Base-by-base conservation (phyloP, 2,329 filamentous ascomycete species). In the Stagonosporopsis tanaceti region DNA sequence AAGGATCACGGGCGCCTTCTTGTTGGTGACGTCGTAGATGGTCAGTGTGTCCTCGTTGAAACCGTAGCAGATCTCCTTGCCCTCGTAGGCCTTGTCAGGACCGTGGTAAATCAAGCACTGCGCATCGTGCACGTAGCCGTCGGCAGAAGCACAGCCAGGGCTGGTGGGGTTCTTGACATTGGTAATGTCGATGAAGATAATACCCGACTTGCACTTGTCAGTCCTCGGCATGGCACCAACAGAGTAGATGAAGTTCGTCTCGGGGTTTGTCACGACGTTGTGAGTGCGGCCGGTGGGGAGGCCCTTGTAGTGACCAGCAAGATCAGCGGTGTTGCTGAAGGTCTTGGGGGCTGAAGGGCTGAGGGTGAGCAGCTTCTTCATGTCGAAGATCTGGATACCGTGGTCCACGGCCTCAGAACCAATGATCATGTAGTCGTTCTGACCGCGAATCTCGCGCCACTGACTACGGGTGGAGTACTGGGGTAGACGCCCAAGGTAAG, bases 351-450 rank as follows among this genome's bases (percentile, higher is more conserved):
- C 69, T 11, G 72, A 69, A 25, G 73, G 72, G 47, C 76, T 70
- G 37, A 77, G 51, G 17, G 56, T 63, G 20, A 77, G 64, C 14
- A 77, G 65, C 65, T 75, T 87, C 65, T 78, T 81, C 82, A 87
- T 81, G 72, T 88, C 86, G 66, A 88, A 88, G 72, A 88, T 81
- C 72, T 88, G 86, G 44, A 88, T 81, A 32, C 83, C 82, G 71
- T 88, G 85, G 63, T 78, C 66, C 53, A 47, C 53, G 39, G 74
- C 74, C 52, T 76, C 75, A 27, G 67, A 71, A 8, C 79, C 79
- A 47, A 81, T 79, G 57, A 80, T 73, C 69, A 79, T 74, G 57
- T 77, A 75, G 61, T 80, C 73, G 45, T 78, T 78, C 60, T 78
- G 77, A 3, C 69, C 75, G 17, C 79, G 74, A 58, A 85, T 85